A percentile compares a stretch with the other conserved stretches of the same genome.
phyloP scores from a whole-genome alignment of 2,329 filamentous ascomycete genomes.

The Calonectria montana region DNA sequence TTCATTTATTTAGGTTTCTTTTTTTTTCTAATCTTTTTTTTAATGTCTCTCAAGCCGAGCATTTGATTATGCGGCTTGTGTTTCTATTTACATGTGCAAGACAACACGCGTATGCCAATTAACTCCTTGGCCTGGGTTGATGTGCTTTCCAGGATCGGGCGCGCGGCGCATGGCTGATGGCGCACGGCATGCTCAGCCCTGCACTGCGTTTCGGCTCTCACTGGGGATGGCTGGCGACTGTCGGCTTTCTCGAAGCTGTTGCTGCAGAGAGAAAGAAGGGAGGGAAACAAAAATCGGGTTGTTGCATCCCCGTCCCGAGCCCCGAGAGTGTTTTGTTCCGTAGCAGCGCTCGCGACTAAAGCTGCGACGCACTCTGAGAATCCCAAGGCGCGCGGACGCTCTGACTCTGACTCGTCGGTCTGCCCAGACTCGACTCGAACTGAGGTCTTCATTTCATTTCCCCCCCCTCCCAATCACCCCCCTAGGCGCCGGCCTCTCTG shows the following conservation, averaged over 20 bases:
- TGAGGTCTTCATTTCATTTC: slow-evolving; percentile 29
- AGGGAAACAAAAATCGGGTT: neutral
- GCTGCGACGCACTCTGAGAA: neutral
- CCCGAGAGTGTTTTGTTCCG: neutral
- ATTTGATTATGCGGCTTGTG: neutral
- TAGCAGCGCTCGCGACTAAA: neutral
- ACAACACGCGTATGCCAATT: neutral
- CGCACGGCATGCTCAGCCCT: slow-evolving; percentile 22
- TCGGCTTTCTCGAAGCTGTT: neutral
- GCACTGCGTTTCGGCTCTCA: neutral
- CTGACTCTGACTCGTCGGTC: slow-evolving; percentile 29
- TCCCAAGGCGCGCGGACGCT: neutral
- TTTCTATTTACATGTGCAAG: slow-evolving; percentile 1
- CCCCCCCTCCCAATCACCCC: neutral
- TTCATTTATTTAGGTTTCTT: neutral
- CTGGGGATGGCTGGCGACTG: slow-evolving; percentile 6
- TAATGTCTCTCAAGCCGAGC: neutral
- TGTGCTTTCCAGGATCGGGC: neutral
- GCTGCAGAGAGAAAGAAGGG: neutral
- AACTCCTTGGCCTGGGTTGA: neutral
- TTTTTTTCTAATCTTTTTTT: neutral
- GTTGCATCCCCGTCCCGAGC: neutral
- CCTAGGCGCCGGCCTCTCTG: slow-evolving; percentile 21
- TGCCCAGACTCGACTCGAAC: slow-evolving; percentile 26
- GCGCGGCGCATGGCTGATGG: neutral